phyloP scores from a whole-genome alignment of 768 basidiomycete species.

The Pisolithus microcarpus region DNA sequence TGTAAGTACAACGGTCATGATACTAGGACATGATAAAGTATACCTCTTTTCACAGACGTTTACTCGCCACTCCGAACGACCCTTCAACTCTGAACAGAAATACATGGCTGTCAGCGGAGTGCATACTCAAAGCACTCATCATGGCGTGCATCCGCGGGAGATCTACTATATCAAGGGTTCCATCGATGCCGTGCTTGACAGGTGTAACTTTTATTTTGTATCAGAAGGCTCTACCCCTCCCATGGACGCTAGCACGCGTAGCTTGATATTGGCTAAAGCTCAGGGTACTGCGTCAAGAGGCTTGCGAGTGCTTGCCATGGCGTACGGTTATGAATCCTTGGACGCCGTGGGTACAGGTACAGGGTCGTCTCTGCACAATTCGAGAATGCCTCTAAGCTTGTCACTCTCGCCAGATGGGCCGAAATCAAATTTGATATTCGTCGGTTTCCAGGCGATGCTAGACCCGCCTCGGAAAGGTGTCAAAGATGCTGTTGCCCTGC shows the following conservation, averaged over 20 bases:
- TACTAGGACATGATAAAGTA: not conserved
- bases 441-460: slow-evolving; percentile 90
- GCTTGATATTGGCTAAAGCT: slow-evolving; percentile 65
- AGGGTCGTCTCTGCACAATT: slow-evolving; percentile 8
- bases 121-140: slow-evolving; percentile 31
- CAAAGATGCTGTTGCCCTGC: slow-evolving; percentile 74
- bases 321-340: slow-evolving; percentile 68
- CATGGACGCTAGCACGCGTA: slow-evolving; percentile 62
- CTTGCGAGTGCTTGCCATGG: slow-evolving; percentile 86
- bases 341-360: slow-evolving; percentile 29
- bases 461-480: slow-evolving; percentile 94
- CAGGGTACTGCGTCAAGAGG: slow-evolving; percentile 66
- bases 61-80: slow-evolving; percentile 65
- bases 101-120: slow-evolving; percentile 87
- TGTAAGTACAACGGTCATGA: slow-evolving; percentile 36
- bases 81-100: slow-evolving; percentile 92
- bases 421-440: slow-evolving; percentile 66
- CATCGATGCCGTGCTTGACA: slow-evolving; percentile 78
- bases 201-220: slow-evolving; percentile 86
- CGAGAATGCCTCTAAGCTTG: slow-evolving; percentile 12
- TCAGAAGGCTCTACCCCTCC: slow-evolving; percentile 81
- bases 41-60: slow-evolving; percentile 42
- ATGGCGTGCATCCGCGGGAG: slow-evolving; percentile 43
- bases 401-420: slow-evolving; percentile 30
- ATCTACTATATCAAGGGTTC: slow-evolving; percentile 91